phyloP scores from a whole-genome alignment of 2,329 filamentous ascomycete species.

The Calycina marina region DNA sequence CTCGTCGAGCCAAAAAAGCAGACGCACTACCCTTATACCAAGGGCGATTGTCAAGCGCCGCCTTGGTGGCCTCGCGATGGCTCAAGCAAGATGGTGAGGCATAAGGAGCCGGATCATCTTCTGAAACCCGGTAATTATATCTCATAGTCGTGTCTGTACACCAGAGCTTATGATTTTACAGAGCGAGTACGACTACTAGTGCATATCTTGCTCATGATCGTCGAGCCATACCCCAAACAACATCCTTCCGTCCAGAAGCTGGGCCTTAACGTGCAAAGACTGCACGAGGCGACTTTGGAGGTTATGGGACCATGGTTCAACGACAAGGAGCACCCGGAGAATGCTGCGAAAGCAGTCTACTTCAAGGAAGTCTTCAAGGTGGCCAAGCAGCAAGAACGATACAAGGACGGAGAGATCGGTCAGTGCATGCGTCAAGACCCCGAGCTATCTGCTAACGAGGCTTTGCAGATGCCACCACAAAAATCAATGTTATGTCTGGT shows the following conservation, averaged over 20 bases:
- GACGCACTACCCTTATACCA: constrained; percentile 57
- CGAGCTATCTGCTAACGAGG: constrained; percentile 1
- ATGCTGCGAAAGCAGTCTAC: constrained; percentile 38
- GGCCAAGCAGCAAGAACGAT: constrained; percentile 40
- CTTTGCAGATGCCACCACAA: constrained; percentile 8
- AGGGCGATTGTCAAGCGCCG: constrained; percentile 44
- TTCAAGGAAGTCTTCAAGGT: constrained; percentile 48
- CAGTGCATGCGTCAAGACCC: no score
- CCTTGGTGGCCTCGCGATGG: constrained; percentile 45
- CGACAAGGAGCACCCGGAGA: constrained; percentile 37
- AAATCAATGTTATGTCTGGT: constrained; percentile 11
- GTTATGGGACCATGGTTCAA: constrained; percentile 42
- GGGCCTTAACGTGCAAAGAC: constrained; percentile 30
- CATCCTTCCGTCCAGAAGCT: constrained; percentile 35
- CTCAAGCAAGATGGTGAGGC: constrained; percentile 34
- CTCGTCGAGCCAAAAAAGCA: constrained; percentile 65
- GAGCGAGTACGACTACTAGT: constrained; percentile 44
- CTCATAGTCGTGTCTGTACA: not conserved
- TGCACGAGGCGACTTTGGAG: constrained; percentile 44
- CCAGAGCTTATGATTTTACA: constrained; percentile 18
- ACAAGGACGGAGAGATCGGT: constrained; percentile 42
- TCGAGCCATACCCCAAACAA: constrained; percentile 23
- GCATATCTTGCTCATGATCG: constrained; percentile 44
- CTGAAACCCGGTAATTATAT: constrained; percentile 43
- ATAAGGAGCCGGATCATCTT: constrained; percentile 62